Evolutionary conservation across 345 rosid species (phyloP).

Genomic region (Eucalyptus melliodora): DNA sequence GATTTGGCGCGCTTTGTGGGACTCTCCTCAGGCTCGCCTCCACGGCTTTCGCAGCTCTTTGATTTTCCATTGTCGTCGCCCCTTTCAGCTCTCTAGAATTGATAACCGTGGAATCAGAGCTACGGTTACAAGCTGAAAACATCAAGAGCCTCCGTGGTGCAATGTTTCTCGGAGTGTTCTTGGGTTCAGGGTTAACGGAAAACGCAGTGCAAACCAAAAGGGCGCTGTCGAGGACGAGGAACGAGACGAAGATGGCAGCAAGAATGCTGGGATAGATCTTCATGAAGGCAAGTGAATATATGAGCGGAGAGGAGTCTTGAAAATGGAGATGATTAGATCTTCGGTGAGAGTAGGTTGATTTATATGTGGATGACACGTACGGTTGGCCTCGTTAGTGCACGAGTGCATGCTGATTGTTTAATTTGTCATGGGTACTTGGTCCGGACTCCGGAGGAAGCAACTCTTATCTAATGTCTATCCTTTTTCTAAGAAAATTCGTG

Average conservation of each 20-base stretch:
- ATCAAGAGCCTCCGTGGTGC: not conserved
- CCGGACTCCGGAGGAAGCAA: not conserved
- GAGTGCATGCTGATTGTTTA: not conserved
- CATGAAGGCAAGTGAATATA: not conserved
- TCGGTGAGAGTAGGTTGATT: not conserved
- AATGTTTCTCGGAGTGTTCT: not conserved
- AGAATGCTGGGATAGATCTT: conserved; percentile 7
- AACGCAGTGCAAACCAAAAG: not conserved
- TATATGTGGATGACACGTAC: not conserved
- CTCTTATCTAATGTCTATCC: not conserved
- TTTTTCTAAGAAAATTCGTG: not conserved
- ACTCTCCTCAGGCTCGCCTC: conserved; percentile 42
- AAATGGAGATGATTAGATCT: not conserved
- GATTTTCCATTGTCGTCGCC: not conserved
- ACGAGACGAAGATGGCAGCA: not conserved
- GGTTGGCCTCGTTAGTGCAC: not conserved
- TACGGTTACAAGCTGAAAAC: not conserved
- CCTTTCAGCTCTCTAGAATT: not conserved
- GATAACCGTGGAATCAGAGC: not conserved
- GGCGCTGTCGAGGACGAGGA: conserved; percentile 2
- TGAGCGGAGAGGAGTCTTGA: not conserved
- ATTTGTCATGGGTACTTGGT: not conserved
- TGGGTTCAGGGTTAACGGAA: not conserved
- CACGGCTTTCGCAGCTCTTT: conserved; percentile 35
- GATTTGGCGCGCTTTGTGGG: conserved; percentile 40